These are phyloP conservation scores for Carex myosuroides DNA, from an alignment of 176 grass and related monocot genomes.

Conservation along the genomic window DNA sequence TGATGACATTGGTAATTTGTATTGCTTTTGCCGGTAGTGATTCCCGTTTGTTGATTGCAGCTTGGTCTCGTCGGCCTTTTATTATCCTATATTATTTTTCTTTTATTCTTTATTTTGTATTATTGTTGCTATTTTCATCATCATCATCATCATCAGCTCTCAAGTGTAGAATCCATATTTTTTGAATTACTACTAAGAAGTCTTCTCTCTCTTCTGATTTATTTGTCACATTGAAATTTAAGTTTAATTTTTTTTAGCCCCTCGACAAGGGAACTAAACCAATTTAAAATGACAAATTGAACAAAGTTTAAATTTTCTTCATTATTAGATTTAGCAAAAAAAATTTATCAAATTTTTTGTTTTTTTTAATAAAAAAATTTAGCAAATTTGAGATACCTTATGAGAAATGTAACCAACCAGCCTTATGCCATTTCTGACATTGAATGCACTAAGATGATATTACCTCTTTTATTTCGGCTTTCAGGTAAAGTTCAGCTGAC, in stretches of 20 bases:
- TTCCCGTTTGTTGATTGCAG: not conserved
- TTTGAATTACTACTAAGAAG: not conserved
- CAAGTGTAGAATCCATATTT: not conserved
- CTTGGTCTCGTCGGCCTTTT: not conserved
- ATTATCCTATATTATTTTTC: not conserved
- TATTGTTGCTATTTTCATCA: not conserved
- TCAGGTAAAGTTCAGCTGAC: conserved; percentile 90
- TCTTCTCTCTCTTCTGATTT: not conserved
- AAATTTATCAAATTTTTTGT: no score
- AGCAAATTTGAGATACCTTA: not conserved
- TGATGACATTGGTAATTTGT: not conserved
- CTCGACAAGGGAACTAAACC: not conserved
- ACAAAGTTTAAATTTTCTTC: not conserved
- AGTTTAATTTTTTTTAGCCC: not conserved
- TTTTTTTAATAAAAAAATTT: not conserved
- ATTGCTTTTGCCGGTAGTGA: not conserved
- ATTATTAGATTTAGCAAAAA: not conserved
- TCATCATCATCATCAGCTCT: not conserved
- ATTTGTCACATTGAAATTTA: not conserved
- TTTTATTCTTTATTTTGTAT: not conserved
- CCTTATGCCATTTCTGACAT: not conserved
- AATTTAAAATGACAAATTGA: not conserved
- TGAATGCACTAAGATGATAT: not conserved
- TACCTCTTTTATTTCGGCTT: not conserved
- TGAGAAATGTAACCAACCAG: not conserved